Percentiles rank a stretch among this genome's conserved stretches.
Conservation (phyloP, 345 rosid species). For the Passiflora organensis region DNA sequence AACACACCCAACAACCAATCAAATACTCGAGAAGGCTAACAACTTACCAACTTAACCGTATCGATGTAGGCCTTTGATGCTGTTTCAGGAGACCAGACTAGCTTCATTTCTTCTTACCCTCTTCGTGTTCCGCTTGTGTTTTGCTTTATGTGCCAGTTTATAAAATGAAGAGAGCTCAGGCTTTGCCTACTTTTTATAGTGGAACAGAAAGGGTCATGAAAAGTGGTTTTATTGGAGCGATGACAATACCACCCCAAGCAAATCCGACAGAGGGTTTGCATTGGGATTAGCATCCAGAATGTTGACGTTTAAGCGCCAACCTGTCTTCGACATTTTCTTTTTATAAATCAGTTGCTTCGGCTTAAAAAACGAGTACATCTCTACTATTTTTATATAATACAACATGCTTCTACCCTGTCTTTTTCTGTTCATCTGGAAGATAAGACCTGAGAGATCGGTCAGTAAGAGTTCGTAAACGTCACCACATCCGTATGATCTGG, state of each 20-base stretch:
- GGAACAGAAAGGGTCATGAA: conserved; percentile 9
- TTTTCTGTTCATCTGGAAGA: no score
- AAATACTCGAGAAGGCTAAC: no score
- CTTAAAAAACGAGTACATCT: background rate
- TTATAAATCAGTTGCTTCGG: background rate
- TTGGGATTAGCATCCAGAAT: background rate
- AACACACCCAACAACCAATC: background rate
- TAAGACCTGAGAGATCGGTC: no score
- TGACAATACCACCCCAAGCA: conserved; percentile 31
- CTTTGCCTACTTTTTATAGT: conserved; percentile 18
- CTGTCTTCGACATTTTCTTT: no score
- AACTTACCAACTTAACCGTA: conserved; percentile 68
- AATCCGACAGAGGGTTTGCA: conserved; percentile 33
- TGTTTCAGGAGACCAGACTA: conserved; percentile 82
- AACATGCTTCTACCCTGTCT: no score
- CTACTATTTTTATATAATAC: no score
- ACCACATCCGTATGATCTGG: background rate
- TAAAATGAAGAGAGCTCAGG: conserved; percentile 6
- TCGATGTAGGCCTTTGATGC: conserved; percentile 81
- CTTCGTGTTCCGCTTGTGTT: no score
- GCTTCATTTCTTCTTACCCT: conserved; percentile 58
- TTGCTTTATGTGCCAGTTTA: conserved; percentile 12
- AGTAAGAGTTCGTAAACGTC: no score
- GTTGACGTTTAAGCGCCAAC: no score
- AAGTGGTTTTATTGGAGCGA: conserved; percentile 28